Evolutionary conservation across 164 flowering plant genomes (phyloP).

Genomic region (Saururus chinensis): DNA sequence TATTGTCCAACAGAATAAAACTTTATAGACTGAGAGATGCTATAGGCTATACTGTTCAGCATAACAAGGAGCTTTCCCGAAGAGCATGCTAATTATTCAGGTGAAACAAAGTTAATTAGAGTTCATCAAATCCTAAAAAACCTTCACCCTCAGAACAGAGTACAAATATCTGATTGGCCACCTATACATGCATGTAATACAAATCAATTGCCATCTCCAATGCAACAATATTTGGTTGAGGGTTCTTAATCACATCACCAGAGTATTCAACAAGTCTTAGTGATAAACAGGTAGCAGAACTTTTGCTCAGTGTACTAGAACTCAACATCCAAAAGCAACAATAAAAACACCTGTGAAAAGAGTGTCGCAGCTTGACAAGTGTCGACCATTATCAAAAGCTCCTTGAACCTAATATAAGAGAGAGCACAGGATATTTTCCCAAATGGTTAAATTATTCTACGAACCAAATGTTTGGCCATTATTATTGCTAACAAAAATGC

Average conservation of each 20-base stretch:
- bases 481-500: neutral
- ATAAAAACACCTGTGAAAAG: slow-evolving; percentile 74
- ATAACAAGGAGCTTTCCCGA: too few relatives aligned
- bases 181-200: neutral
- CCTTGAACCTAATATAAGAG: slow-evolving; percentile 59
- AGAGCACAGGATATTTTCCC: neutral
- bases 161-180: neutral
- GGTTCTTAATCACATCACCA: too few relatives aligned
- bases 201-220: neutral
- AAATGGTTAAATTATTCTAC: neutral
- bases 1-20: too few relatives aligned
- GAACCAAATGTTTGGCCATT: neutral
- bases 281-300: too few relatives aligned
- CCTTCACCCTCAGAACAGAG: neutral
- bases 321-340: neutral
- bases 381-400: slow-evolving; percentile 95
- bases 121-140: too few relatives aligned
- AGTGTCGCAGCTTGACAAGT: slow-evolving; percentile 99
- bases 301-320: neutral
- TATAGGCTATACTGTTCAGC: neutral
- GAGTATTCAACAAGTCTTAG: too few relatives aligned
- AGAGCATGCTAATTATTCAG: neutral
- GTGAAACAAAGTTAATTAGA: neutral
- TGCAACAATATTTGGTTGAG: neutral
- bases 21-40: neutral